Evolutionary conservation across 1,284 basidiomycete species (phyloP), one percentile per base, ranked within the genome.

Genomic region (Rhodotorula mucilaginosa): DNA sequence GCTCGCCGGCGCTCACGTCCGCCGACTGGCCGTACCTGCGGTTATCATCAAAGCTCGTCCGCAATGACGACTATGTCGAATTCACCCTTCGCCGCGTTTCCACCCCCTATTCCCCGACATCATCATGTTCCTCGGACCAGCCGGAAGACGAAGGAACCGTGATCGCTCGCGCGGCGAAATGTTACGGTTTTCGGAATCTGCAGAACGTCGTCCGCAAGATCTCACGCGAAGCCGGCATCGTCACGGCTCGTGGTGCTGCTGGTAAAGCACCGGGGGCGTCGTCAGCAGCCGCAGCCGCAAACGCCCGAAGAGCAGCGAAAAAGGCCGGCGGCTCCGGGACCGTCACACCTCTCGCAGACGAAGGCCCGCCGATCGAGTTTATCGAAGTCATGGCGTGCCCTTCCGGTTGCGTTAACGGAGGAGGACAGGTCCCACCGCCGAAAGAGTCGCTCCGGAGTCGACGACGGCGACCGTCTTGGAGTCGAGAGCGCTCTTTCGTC

Each of bases 381-480:
- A 90, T 99, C 61, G 97, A 99, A 79, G 94, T 99, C 72, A 99
- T 99, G 97, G 97, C 97, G 31, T 99, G 97, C 83, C 97, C 97
- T 0, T 88, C 91, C 0, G 97, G 97, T 10, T 99, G 97, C 80
- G 92, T 97, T 61, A 98, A 98, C 79, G 96, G 97, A 5, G 96
- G 97, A 39, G 97, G 97, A 2, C 97, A 99, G 83, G 84, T 95
- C 78, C 89, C 89, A 75, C 88, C 87, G 47, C 82, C 82, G 7
- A 73, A 67, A 54, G 65, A 68, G 58, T 68, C 54, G 1, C 58
- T 65, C 19, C 72, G 67, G 6, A 51, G 62, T 31, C 44, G 59
- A 52, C 61, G 63, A 49, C 63, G 64, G 48, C 59, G 64, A 57
- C 31, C 51, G 54, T 52, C 61, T 15, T 64, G 64, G 34, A 77